A percentile compares a stretch with the other conserved stretches of the same genome.
These are phyloP conservation scores for Pseudoperonospora humuli DNA, from an alignment of 352 stramenopile species.

Conservation along the genomic window DNA sequence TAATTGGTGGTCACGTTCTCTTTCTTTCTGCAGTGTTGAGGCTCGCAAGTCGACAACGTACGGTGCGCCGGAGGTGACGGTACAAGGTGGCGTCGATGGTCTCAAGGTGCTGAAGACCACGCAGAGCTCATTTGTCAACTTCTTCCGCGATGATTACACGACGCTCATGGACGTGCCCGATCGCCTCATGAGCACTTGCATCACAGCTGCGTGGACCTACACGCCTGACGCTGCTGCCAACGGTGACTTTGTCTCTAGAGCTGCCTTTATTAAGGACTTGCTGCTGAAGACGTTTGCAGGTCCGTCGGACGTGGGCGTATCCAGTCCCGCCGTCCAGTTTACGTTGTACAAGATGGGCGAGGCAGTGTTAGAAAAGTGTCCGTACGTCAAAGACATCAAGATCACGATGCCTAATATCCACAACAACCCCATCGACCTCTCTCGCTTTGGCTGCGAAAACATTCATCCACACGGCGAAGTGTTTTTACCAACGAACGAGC, in stretches of 20 bases:
- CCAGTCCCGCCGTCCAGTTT: constrained; percentile 72
- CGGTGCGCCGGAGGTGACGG: constrained; percentile 30
- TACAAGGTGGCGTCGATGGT: constrained; percentile 49
- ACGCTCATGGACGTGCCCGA: constrained; percentile 71
- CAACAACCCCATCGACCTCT: constrained; percentile 82
- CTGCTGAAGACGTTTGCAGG: constrained; percentile 75
- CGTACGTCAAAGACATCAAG: constrained; percentile 63
- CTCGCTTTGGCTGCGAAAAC: constrained; percentile 79
- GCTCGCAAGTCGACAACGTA: constrained; percentile 35
- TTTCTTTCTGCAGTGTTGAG: constrained; percentile 29
- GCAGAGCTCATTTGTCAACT: constrained; percentile 82
- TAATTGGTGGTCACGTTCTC: neutral
- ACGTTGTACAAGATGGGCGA: constrained; percentile 85
- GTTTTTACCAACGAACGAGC: constrained; percentile 80
- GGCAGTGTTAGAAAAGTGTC: constrained; percentile 57
- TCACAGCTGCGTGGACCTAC: constrained; percentile 76
- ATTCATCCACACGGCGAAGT: constrained; percentile 84
- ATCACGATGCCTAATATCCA: constrained; percentile 86
- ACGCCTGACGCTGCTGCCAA: constrained; percentile 26
- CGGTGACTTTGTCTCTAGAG: constrained; percentile 37
- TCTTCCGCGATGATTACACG: constrained; percentile 78
- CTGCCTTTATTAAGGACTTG: constrained; percentile 50
- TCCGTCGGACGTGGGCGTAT: constrained; percentile 64
- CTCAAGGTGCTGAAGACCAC: constrained; percentile 87
- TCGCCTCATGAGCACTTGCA: constrained; percentile 65